Evolutionary conservation across 2,329 filamentous ascomycete genomes (phyloP).

Genomic region (Trichoderma lentiforme): DNA sequence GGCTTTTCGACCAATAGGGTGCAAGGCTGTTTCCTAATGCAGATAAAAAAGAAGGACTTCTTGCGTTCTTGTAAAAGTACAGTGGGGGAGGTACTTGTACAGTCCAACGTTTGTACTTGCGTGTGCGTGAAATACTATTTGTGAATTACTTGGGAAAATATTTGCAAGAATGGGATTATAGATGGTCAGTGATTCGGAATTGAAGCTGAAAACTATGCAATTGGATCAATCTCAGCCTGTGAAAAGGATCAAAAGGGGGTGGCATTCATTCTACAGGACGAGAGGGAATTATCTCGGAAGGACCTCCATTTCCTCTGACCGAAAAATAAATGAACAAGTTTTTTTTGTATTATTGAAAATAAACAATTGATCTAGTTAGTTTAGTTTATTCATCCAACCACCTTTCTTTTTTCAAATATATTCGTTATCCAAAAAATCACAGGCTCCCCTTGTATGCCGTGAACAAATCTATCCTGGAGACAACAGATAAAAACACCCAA

Average conservation of each 20-base stretch:
- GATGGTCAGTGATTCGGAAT: not conserved
- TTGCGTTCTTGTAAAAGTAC: not conserved
- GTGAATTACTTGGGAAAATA: too few relatives aligned
- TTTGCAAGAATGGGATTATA: too few relatives aligned
- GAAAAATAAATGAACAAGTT: not conserved
- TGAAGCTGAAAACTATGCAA: not conserved
- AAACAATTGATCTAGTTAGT: constrained; percentile 1
- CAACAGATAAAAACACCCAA: not conserved
- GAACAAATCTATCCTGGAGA: constrained; percentile 17
- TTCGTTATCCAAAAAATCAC: constrained; percentile 11
- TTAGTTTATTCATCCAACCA: constrained; percentile 5
- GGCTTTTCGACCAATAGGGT: not conserved
- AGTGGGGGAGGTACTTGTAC: not conserved
- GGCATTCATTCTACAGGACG: not conserved
- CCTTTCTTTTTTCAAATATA: constrained; percentile 7
- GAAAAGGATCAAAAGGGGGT: not conserved
- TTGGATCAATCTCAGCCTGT: not conserved
- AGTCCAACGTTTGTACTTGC: not conserved
- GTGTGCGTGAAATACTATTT: too few relatives aligned
- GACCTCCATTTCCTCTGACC: not conserved
- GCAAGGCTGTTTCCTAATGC: not conserved
- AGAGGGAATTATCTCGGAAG: not conserved
- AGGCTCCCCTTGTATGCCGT: not conserved
- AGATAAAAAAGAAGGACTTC: not conserved
- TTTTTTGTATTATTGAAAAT: not conserved